These are phyloP conservation scores for Pichia sp. DNA, from an alignment of 1,139 yeast genomes.

Conservation along the genomic window DNA sequence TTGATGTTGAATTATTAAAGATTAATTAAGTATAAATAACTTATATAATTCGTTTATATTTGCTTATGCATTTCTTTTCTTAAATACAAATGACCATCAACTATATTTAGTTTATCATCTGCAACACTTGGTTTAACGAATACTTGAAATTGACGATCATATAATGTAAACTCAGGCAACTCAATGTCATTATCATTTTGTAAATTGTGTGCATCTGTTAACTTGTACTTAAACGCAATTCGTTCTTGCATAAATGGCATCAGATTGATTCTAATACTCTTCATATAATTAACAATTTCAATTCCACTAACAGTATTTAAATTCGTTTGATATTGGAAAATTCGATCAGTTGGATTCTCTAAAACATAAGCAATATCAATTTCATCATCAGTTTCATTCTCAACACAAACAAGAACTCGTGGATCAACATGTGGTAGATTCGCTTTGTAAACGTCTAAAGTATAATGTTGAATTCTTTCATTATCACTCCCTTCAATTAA, in stretches of 20 bases:
- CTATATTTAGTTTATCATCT: slow-evolving; percentile 12
- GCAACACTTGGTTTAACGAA: slow-evolving; percentile 32
- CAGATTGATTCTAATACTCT: slow-evolving; percentile 35
- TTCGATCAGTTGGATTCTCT: slow-evolving; percentile 70
- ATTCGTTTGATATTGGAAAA: slow-evolving; percentile 56
- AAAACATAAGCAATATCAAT: slow-evolving; percentile 43
- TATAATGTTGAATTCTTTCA: slow-evolving; percentile 6
- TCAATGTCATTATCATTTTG: slow-evolving; percentile 25
- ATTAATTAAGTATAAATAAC: slow-evolving; percentile 45
- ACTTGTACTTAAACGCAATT: slow-evolving; percentile 37
- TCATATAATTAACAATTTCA: slow-evolving; percentile 21
- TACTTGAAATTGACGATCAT: slow-evolving; percentile 62
- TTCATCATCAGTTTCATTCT: slow-evolving; percentile 14
- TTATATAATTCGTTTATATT: not conserved
- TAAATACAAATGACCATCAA: slow-evolving; percentile 6
- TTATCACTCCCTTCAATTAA: not conserved
- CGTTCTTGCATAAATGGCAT: slow-evolving; percentile 55
- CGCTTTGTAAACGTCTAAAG: slow-evolving; percentile 38
- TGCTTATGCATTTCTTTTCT: not conserved
- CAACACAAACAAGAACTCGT: slow-evolving; percentile 44
- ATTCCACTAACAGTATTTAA: slow-evolving; percentile 28
- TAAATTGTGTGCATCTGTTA: no score
- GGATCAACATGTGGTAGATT: slow-evolving; percentile 65
- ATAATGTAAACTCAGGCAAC: slow-evolving; percentile 55
- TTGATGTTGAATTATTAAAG: slow-evolving; percentile 84